Evolutionary conservation across 768 basidiomycete species (phyloP), one percentile per base, ranked within the genome.

Genomic region (Terana coerulea): DNA sequence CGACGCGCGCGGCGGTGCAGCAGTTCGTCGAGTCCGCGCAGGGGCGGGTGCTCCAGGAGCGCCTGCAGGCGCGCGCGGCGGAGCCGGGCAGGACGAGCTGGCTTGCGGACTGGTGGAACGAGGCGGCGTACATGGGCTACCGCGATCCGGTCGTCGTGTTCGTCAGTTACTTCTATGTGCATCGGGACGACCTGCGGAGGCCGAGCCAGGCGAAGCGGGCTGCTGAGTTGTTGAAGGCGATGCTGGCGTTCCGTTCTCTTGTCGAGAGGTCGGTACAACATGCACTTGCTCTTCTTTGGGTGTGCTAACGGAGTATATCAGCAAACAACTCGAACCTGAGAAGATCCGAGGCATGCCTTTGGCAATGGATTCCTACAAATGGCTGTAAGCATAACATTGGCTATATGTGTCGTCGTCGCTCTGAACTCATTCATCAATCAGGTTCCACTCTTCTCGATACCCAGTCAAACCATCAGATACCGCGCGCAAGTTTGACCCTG

Each of bases 71-170:
- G 19, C 80, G 94, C 1, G 92, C 93, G 0, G 74, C 75, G 0
- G 75, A 81, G 22, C 78, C 80, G 1, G 67, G 68, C 15, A 67
- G 71, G 47, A 74, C 72, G 60, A 94, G 78, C 72, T 99, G 97
- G 97, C 76, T 99, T n/a, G 78, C 80, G 41, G 92, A 95, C 46
- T 99, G 97, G 97, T 99, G 95, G 95, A 95, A 98, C 69, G 91
- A 97, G 30, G 80, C 68, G 4, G 95, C 95, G 15, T 91, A 89
- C 65, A 85, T 91, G 86, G 86, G 73, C 5, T 91, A 90, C 63
- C 79, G 91, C 42, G 95, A 95, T 60, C 84, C 94, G 1, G 90
- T 97, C 42, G 86, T 95, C 26, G 88, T 95, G 12, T 88, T 83
- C 57, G 92, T 95, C 61, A 92, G 86, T 77, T 99, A 99, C 74